A percentile compares a stretch with the other conserved stretches of the same genome.
Evolutionary conservation across 257 asterid genomes (phyloP).

Genomic region (Solanum microdontum): DNA sequence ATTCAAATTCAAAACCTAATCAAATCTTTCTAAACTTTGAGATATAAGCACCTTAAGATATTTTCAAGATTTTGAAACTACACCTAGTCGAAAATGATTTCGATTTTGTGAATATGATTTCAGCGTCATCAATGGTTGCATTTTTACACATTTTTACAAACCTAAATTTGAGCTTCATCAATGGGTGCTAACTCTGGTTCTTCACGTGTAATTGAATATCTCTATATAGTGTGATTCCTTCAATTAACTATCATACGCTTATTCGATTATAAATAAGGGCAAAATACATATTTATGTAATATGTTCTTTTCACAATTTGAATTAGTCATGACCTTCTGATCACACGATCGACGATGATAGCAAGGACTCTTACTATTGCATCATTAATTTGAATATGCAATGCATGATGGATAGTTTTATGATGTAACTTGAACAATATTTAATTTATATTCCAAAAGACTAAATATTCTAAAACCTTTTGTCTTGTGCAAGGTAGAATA

Average conservation of each 20-base stretch:
- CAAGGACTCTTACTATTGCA: background rate
- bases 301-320: background rate
- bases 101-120: background rate
- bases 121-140: background rate
- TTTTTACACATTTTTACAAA: background rate
- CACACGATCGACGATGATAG: no score
- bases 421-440: background rate
- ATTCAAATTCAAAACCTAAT: background rate
- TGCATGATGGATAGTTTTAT: background rate
- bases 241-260: background rate
- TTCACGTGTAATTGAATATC: background rate
- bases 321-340: background rate
- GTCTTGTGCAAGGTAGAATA: slow-evolving; percentile 1
- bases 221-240: background rate
- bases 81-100: background rate
- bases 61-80: background rate
- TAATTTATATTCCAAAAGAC: background rate
- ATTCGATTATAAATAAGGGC: background rate
- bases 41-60: background rate
- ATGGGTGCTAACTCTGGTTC: no score
- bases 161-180: background rate
- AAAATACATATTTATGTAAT: background rate
- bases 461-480: background rate
- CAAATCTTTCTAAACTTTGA: background rate
- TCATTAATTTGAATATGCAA: background rate